A percentile compares a stretch with the other conserved stretches of the same genome.
Evolutionary conservation across 441 rosid species (phyloP).

Genomic region (Corymbia calophylla): DNA sequence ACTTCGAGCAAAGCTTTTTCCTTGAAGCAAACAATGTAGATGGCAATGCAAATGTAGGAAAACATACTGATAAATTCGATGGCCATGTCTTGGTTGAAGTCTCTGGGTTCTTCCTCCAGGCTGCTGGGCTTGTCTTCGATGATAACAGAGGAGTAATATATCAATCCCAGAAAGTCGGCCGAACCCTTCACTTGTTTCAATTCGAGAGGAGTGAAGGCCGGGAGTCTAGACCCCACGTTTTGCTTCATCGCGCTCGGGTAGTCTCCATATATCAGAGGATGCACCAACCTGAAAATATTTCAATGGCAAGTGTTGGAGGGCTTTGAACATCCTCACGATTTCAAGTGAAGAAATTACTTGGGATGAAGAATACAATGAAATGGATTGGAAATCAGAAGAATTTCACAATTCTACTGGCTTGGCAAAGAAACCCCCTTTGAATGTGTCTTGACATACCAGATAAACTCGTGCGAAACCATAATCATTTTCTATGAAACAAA

Average conservation of each 20-base stretch:
- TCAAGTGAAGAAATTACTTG: not conserved
- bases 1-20: not conserved
- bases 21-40: not conserved
- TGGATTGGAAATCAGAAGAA: not conserved
- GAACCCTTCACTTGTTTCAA: constrained; percentile 47
- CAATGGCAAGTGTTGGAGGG: not conserved
- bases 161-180: constrained; percentile 49
- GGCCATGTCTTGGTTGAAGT: constrained; percentile 34
- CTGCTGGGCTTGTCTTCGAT: constrained; percentile 22
- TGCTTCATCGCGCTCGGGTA: constrained; percentile 60
- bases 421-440: not conserved
- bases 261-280: constrained; percentile 64
- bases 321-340: not conserved
- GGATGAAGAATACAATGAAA: not conserved
- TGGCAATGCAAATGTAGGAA: not conserved
- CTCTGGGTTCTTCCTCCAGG: constrained; percentile 20
- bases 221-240: constrained; percentile 49
- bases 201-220: constrained; percentile 40
- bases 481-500: not conserved
- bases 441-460: not conserved
- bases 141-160: constrained; percentile 23
- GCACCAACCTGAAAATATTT: constrained; percentile 29
- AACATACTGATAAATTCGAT: constrained; percentile 19
- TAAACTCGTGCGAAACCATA: not conserved
- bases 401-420: not conserved